Evolutionary conservation across 192 early-diverging fungal genomes (phyloP), one percentile per base, ranked within the genome.

Genomic region (Linnemannia schmuckeri): DNA sequence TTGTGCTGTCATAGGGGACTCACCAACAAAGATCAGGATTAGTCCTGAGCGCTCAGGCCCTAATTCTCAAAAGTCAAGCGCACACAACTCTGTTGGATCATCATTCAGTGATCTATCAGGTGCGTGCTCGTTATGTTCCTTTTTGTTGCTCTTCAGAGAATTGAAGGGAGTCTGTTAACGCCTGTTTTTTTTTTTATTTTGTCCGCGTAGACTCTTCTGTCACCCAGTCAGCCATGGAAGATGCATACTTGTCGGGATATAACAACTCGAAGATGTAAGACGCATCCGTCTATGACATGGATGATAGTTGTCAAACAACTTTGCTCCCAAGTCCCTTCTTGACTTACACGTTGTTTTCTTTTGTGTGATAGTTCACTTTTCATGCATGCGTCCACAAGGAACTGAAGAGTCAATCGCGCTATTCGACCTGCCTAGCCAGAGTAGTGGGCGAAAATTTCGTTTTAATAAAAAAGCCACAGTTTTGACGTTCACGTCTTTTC

Each of bases 181-280:
- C 27, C 42, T 40, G 15, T 42, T 40, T 40, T 40, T n/a, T 42
- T 40, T 40, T 41, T 76, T 38, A 38, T 47, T 71, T 72, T n/a
- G 10, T 73, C 35, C 24, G 27, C 49, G 66, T 80, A 91, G 92
- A 93, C 77, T 90, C 92, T 24, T 90, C 91, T 7, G 88, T 93
- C 5, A 93, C 92, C 2, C 89, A 89, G 54, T 93, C 92, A 30
- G 92, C 90, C 9, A 72, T 93, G 78, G 90, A 91, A 57, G 91
- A 91, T 79, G 92, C 92, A 1, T 90, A 88, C 74, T 61, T 93
- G 66, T 91, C 92, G 17, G 90, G 90, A 35, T 90, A 89, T 57
- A 90, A 89, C 66, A 83, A 89, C 78, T 91, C 92, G 3, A 91
- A 89, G 79, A 88, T 89, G 92, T 91, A 90, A 89, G 82, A 47